Conservation (phyloP, 2,329 filamentous ascomycete genomes). For the Ophidiomyces ophidiicola region DNA sequence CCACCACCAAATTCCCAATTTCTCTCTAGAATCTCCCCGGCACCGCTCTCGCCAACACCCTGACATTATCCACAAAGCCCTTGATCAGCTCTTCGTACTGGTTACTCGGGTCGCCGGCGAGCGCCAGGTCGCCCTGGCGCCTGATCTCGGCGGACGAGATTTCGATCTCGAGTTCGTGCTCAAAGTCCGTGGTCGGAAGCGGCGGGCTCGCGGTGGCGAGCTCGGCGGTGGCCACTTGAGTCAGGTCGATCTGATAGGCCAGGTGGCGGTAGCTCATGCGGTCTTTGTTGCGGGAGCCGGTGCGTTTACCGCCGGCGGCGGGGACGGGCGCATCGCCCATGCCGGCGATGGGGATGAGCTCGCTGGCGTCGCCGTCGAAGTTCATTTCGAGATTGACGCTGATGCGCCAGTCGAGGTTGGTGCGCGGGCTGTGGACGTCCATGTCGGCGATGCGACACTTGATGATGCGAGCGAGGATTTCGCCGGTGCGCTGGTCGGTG, state of each 20-base stretch:
- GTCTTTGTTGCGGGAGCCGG: conserved; percentile 64
- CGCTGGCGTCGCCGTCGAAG: conserved; percentile 56
- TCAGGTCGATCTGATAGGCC: conserved; percentile 81
- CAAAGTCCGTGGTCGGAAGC: conserved; percentile 13
- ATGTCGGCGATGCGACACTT: conserved; percentile 81
- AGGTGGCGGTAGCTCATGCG: conserved; percentile 82
- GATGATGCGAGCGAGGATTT: conserved; percentile 70
- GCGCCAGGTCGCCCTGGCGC: conserved; percentile 33
- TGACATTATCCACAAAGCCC: conserved; percentile 39
- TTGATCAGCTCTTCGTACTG: conserved; percentile 37
- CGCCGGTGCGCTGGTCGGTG: conserved; percentile 57
- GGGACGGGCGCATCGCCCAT: conserved; percentile 23
- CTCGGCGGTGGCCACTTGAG: conserved; percentile 59
- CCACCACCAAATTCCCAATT: background rate
- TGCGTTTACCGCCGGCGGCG: conserved; percentile 33
- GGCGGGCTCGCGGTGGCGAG: too few species aligned
- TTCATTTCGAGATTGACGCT: conserved; percentile 91
- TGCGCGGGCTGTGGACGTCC: conserved; percentile 68
- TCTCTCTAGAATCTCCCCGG: conserved; percentile 15
- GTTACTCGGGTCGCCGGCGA: conserved; percentile 28
- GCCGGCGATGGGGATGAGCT: conserved; percentile 36
- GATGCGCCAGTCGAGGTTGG: conserved; percentile 77
- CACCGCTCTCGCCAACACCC: conserved; percentile 34
- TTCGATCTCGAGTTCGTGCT: conserved; percentile 40
- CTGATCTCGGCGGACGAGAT: conserved; percentile 36